phyloP scores from a whole-genome alignment of 73 alveolate species.

The Effrenium voratum region DNA sequence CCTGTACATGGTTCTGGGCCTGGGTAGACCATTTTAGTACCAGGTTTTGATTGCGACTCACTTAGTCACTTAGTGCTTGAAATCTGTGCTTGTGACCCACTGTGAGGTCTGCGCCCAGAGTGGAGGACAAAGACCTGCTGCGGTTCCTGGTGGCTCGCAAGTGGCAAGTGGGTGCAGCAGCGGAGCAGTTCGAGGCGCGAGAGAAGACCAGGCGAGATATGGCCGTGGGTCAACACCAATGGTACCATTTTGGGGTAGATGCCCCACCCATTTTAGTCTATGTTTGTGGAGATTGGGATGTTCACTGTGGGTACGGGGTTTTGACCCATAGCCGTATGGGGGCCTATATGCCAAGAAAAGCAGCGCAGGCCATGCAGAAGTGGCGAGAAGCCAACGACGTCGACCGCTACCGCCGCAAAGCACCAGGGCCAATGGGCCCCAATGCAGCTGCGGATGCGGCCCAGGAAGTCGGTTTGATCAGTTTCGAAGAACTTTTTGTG shows the following conservation, averaged over 20 bases:
- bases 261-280: background rate
- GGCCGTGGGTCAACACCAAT: background rate
- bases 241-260: background rate
- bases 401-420: slow-evolving; percentile 43
- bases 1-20: too few relatives aligned
- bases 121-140: slow-evolving; percentile 55
- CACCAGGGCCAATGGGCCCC: slow-evolving; percentile 37
- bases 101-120: too few relatives aligned
- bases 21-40: too few relatives aligned
- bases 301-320: too few relatives aligned
- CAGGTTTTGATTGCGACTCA: too few relatives aligned
- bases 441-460: slow-evolving; percentile 48
- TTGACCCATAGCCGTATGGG: too few relatives aligned
- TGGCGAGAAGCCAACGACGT: slow-evolving; percentile 39
- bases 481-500: too few relatives aligned
- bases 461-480: too few relatives aligned
- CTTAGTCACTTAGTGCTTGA: too few relatives aligned
- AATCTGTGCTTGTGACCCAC: too few relatives aligned
- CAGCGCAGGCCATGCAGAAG: slow-evolving; percentile 33
- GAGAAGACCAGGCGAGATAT: background rate
- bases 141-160: slow-evolving; percentile 70
- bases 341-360: too few relatives aligned
- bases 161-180: slow-evolving; percentile 68
- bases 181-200: slow-evolving; percentile 35
- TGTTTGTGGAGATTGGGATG: too few relatives aligned